Evolutionary conservation across 345 rosid species (phyloP), one percentile per base, ranked within the genome.

Genomic region (Clarkia xantiana): DNA sequence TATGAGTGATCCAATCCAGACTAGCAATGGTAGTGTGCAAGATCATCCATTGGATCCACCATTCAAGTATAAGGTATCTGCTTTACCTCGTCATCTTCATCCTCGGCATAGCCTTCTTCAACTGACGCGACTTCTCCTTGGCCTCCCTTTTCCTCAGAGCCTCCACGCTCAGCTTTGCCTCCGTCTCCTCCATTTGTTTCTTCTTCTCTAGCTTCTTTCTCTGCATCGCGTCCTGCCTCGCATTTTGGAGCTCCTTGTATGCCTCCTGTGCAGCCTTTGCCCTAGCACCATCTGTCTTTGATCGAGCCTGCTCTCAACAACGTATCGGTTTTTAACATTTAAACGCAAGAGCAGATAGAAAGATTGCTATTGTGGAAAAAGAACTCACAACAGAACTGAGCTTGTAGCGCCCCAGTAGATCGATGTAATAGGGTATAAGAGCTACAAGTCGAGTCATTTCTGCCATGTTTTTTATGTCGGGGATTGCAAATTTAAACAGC

Each of bases 211-310:
- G 80, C 65, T 87, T 86, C 84, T 82, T 86, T 66, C 56, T 82
- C 77, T 78, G 87, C 61, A 87, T 51, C 46, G 95, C 96, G 65
- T 91, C 99, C 68, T 91, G 99, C 60, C 99, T 84, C 8, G 75
- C 94, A 56, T 64, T 75, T 45, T 84, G 78, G 62, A 84, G 94
- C 70, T 91, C 95, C 66, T 77, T 91, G 76, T 79, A 69, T 11
- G 80, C 87, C 69, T 91, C 96, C 62, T 84, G 90, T 9, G 89
- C 90, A n/a, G 82, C 94, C 69, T 84, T 91, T 22, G 44, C 56
- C 52, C 98, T 84, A 11, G 81, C 79, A 9, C 83, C 72, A 38
- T 91, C 96, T 0, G 96, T 84, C 68, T 91, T 91, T 20, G 84
- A 68, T 57, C 83, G 71, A 56, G 86, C 94, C 97, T 90, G 78